Conservation (phyloP, 805 yeast genomes). For the Candida tammaniensis region DNA sequence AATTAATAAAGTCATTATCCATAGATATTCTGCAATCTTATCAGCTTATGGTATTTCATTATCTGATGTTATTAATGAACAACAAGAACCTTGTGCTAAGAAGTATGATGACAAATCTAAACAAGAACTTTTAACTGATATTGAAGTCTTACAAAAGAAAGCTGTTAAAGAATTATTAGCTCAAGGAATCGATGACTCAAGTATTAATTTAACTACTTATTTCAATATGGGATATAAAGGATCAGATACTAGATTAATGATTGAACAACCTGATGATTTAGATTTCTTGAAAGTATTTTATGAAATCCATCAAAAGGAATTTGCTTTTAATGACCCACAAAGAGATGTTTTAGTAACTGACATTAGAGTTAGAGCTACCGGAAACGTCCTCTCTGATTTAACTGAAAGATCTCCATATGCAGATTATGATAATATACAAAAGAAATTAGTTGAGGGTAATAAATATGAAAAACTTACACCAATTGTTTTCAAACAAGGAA, state of each 20-base stretch:
- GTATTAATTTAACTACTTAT: constrained; percentile 11
- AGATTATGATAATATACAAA: constrained; percentile 17
- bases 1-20: constrained; percentile 65
- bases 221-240: constrained; percentile 21
- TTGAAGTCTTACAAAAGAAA: constrained; percentile 7
- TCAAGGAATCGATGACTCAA: constrained; percentile 13
- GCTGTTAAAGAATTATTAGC: constrained; percentile 11
- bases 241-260: constrained; percentile 28
- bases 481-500: constrained; percentile 44
- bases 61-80: constrained; percentile 81
- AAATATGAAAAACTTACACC: constrained; percentile 1
- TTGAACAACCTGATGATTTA: constrained; percentile 16
- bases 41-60: constrained; percentile 87
- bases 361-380: constrained; percentile 68
- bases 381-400: constrained; percentile 42
- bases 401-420: constrained; percentile 51
- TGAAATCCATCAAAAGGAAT: constrained; percentile 61
- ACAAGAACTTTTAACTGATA: constrained; percentile 16
- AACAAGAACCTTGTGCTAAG: constrained; percentile 66
- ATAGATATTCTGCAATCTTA: constrained; percentile 76
- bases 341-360: constrained; percentile 67
- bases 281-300: constrained; percentile 47
- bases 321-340: constrained; percentile 60
- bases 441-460: constrained; percentile 2
- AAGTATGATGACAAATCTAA: constrained; percentile 26